Conservation (phyloP, 2,329 filamentous ascomycete species). For the Colletotrichum tamarilloi region DNA sequence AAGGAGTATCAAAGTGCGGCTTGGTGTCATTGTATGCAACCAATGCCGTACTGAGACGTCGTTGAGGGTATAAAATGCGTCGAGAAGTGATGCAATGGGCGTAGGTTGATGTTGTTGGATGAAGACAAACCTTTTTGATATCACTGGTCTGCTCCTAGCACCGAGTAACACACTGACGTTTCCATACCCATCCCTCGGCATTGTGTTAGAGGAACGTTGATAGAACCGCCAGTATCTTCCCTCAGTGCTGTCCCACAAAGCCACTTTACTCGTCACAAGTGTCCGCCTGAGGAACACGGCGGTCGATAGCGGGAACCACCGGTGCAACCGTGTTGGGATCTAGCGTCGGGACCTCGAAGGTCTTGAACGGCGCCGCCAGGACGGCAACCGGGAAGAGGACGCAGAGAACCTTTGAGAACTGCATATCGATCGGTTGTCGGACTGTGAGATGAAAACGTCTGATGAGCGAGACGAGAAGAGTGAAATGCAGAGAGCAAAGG, state of each 20-base stretch:
- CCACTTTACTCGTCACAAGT: constrained; percentile 21
- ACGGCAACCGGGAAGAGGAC: constrained; percentile 37
- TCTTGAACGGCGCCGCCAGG: constrained; percentile 37
- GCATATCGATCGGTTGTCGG: constrained; percentile 37
- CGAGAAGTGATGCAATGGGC: constrained; percentile 1
- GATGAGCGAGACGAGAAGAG: neutral
- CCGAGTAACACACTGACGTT: neutral
- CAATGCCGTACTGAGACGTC: constrained; percentile 55
- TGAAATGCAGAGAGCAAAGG: neutral
- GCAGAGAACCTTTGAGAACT: constrained; percentile 37
- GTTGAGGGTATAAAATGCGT: constrained; percentile 37
- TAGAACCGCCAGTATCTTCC: too few relatives aligned
- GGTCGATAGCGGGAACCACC: constrained; percentile 23
- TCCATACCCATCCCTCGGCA: too few relatives aligned
- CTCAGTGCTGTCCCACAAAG: neutral
- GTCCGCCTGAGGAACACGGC: constrained; percentile 25
- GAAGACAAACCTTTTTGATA: constrained; percentile 1
- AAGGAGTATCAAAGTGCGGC: constrained; percentile 3
- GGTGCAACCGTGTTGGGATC: constrained; percentile 30
- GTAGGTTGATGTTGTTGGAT: neutral
- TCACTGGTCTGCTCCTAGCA: neutral
- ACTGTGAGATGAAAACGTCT: neutral
- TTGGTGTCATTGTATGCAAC: constrained; percentile 47
- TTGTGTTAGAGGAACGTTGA: neutral
- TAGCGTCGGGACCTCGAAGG: constrained; percentile 33